Evolutionary conservation across 805 yeast species (phyloP).

Genomic region (Danielia reshetovae): DNA sequence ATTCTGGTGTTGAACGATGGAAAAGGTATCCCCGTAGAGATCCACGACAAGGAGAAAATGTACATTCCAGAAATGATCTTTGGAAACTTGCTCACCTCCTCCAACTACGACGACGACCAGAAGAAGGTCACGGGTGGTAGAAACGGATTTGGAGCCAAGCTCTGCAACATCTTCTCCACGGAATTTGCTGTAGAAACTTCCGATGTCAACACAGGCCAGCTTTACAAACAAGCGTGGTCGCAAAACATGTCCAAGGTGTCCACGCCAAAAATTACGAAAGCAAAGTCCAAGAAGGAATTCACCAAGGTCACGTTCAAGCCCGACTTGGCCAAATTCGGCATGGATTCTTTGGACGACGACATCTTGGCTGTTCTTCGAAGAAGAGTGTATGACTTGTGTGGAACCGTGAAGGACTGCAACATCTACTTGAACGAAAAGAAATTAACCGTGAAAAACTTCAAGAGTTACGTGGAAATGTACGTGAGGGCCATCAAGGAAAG

Average conservation of each 20-base stretch:
- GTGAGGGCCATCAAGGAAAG: constrained; percentile 67
- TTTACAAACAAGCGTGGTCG: constrained; percentile 81
- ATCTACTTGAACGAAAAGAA: constrained; percentile 75
- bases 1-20: constrained; percentile 91
- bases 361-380: constrained; percentile 79
- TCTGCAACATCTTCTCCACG: constrained; percentile 93
- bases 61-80: constrained; percentile 95
- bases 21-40: constrained; percentile 90
- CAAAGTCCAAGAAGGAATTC: constrained; percentile 63
- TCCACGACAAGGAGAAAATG: constrained; percentile 85
- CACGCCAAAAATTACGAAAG: constrained; percentile 65
- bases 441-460: constrained; percentile 70
- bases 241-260: constrained; percentile 78
- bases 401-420: constrained; percentile 80
- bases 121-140: constrained; percentile 98
- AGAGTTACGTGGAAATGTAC: constrained; percentile 84
- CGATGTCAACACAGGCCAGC: constrained; percentile 57
- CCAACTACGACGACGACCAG: constrained; percentile 92
- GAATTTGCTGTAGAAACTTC: constrained; percentile 87
- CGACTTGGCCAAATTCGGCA: constrained; percentile 76
- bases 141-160: constrained; percentile 96
- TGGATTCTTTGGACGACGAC: constrained; percentile 82
- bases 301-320: constrained; percentile 88
- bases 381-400: constrained; percentile 94
- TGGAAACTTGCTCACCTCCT: constrained; percentile 90